A percentile compares a stretch with the other conserved stretches of the same genome.
Evolutionary conservation across 228 moss, liverwort and hornwort species (phyloP).

Genomic region (Sphagnum magellanicum): DNA sequence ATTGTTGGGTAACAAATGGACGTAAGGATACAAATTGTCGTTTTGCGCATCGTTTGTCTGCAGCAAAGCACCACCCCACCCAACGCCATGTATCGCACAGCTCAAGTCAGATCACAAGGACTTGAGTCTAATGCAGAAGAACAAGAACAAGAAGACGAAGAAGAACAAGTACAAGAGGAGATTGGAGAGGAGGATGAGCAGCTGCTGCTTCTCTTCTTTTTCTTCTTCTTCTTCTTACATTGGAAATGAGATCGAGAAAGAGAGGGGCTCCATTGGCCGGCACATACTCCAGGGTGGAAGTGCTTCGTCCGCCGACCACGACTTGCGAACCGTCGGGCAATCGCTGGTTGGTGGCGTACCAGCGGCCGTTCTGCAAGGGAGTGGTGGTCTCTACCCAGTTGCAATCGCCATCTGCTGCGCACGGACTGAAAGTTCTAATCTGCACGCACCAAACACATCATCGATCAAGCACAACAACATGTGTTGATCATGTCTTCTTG

Average conservation of each 20-base stretch:
- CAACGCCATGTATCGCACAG: background rate
- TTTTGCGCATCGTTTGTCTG: conserved; percentile 4
- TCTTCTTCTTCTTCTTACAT: too few species aligned
- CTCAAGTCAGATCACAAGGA: too few species aligned
- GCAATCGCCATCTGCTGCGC: conserved; percentile 40
- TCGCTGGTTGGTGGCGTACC: conserved; percentile 40
- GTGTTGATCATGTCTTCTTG: too few species aligned
- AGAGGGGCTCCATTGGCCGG: background rate
- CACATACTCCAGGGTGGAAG: conserved; percentile 13
- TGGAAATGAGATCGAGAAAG: too few species aligned
- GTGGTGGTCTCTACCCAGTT: conserved; percentile 33
- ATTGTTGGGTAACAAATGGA: conserved; percentile 19
- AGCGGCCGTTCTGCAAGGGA: conserved; percentile 23
- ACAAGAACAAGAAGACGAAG: too few species aligned
- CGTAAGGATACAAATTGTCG: conserved; percentile 27
- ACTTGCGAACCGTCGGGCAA: conserved; percentile 25
- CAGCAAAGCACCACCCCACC: background rate
- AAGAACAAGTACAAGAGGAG: too few species aligned
- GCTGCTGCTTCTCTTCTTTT: too few species aligned
- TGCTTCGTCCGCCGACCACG: conserved; percentile 20
- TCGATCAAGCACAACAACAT: too few species aligned
- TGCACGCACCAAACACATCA: too few species aligned
- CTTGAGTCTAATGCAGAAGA: too few species aligned
- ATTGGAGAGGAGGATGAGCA: too few species aligned
- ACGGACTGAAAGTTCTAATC: conserved; percentile 40